Conservation (phyloP, 306 rosid species). For the Trichosanthes truncata region DNA sequence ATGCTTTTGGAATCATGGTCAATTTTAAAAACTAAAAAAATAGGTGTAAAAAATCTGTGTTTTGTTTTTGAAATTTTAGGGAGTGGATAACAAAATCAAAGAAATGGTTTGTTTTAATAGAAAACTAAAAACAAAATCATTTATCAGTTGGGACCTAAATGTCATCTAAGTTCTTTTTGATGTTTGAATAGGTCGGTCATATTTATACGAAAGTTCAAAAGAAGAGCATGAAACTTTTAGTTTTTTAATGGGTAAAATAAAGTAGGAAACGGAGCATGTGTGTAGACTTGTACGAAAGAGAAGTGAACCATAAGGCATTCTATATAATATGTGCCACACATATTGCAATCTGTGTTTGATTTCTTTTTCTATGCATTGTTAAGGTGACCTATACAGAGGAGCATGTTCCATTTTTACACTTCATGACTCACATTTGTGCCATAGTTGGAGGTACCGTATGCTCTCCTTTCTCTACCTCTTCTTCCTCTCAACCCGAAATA, state of each 20-base stretch:
- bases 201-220: not conserved
- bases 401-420: conserved; percentile 66
- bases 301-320: not conserved
- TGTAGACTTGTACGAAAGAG: not conserved
- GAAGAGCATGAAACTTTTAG: not conserved
- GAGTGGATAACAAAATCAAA: not conserved
- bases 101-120: not conserved
- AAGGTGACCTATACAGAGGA: conserved; percentile 82
- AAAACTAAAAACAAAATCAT: no score
- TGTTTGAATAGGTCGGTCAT: not conserved
- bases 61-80: not conserved
- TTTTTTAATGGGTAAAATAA: not conserved
- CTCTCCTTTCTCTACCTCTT: not conserved
- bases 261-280: not conserved
- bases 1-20: not conserved
- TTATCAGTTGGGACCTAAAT: not conserved
- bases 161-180: not conserved
- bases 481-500: not conserved
- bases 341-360: not conserved
- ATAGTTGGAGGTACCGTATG: conserved; percentile 66
- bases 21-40: not conserved
- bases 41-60: not conserved
- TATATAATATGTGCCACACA: not conserved
- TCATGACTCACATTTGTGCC: conserved; percentile 77
- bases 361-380: conserved; percentile 15